Evolutionary conservation across 2,329 filamentous ascomycete species (phyloP), one percentile per base, ranked within the genome.

Genomic region (Apiospora pterosperma): DNA sequence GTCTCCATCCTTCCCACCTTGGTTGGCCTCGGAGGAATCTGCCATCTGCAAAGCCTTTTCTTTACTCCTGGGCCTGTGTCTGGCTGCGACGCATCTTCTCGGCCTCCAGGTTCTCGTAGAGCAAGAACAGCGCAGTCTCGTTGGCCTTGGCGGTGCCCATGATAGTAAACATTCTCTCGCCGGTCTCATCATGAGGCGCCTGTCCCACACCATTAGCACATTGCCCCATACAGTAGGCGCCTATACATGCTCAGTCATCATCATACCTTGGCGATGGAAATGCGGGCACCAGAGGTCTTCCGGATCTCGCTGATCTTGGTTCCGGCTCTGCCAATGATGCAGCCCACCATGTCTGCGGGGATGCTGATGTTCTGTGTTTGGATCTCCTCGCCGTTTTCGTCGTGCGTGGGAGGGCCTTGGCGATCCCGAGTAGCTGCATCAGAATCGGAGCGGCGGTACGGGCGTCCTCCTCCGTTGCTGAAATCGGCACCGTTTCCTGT

Each of bases 361-460:
- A 99, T 99, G 84, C 93, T 97, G 81, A 99, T 99, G 82, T 99
- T 99, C 77, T 99, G 96, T 1, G 96, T 99, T 79, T 97, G 95
- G 67, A 98, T 92, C 79, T 97, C 95, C 77, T 98, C 96, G 68
- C 96, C 96, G 69, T 98, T 96, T 80, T 98, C 95, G 68, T 96
- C 94, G 74, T 96, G 92, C 55, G 92, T 92, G 25, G 93, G 93
- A 52, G 92, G 92, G 64, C 92, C 92, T 36, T 93, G 93, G 55
- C 92, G 92, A 64, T 92, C 92, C 68, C 93, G 92, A 70, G 85
- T 86, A 68, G 88, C 89, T 68, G 90, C 89, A 76, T 97, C 93
- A 21, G 92, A 91, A 76, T 93, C 92, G 62, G 92, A 94, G 66
- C 93, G 92, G 73, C 93, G 90, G 79, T 90, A 93, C 63, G 85